phyloP scores from a whole-genome alignment of 2,329 filamentous ascomycete genomes.

The Aspergillus uvarum region DNA sequence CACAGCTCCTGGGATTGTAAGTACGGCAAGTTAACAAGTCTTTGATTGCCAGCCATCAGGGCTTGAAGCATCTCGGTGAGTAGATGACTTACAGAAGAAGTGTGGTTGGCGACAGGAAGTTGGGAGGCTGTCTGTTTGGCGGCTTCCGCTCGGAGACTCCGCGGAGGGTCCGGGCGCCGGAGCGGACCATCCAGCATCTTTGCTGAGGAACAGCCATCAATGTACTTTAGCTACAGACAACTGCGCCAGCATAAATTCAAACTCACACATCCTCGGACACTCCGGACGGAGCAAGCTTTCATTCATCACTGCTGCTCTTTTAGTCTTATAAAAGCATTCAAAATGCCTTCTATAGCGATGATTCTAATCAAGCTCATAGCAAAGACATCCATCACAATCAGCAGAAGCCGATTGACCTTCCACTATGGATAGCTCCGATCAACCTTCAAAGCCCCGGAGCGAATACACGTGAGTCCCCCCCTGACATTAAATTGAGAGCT shows the following conservation, averaged over 20 bases:
- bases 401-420: not conserved
- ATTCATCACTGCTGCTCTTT: not conserved
- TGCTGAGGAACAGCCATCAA: not conserved
- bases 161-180: constrained; percentile 25
- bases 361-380: not conserved
- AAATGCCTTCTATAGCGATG: not conserved
- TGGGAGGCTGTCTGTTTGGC: no score
- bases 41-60: no score
- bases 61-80: no score
- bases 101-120: no score
- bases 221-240: not conserved
- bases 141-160: constrained; percentile 21
- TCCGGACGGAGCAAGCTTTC: not conserved
- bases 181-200: not conserved
- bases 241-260: no score
- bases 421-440: not conserved
- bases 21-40: not conserved
- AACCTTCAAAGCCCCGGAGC: constrained; percentile 2
- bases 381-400: not conserved
- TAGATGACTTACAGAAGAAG: no score
- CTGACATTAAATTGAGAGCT: not conserved
- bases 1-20: not conserved
- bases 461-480: constrained; percentile 27
- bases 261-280: not conserved
- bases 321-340: not conserved